Base-by-base conservation (phyloP, 257 asterid species). In the Solanum bulbocastanum region DNA sequence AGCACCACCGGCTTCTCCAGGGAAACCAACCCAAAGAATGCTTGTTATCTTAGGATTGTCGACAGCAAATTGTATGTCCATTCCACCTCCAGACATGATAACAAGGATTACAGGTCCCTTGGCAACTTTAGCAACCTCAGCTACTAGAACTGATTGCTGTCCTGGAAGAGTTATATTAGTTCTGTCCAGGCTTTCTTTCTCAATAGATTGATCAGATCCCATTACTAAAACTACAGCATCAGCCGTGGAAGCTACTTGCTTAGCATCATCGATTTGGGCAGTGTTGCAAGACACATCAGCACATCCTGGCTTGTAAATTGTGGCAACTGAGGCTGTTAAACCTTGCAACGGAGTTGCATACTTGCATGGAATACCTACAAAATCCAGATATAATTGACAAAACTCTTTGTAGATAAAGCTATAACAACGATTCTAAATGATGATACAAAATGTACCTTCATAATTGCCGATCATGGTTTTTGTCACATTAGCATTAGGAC, bases 11-110 rank as follows among this genome's bases (percentile, higher is more conserved):
- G 98, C 98, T 87, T 97, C 98, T 2, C 99, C 99, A 0, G 99
- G 99, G 89, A 92, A 97, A 16, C 98, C 99, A 83, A 93, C 98
- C 98, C 99, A 97, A n/a, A 97, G 86, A 35, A 97, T 95, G 95
- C 98, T 95, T 1, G 94, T 91, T 25, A 96, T 84, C 87, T 92
- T 96, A 0, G 96, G 97, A 85, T 93, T 91, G n/a, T 93, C 94
- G 49, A 94, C 94, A 1, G 98, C 98, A 75, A 97, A 96, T 85
- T 92, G 95, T 13, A 95, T 89, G 72, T 96, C 99, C 96, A 94
- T 90, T 6, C 98, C 98, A 58, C 99, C 98, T 25, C 98, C 99
- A 1, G 98, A 95, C 95, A 96, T 94, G 68, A 96, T 90, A 5
- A 96, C 99, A 10, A 96, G 96, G 87, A 96, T 91, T 62, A 96